These are phyloP conservation scores for Aspergillus hiratsukae DNA, from an alignment of 2,329 filamentous ascomycete species.

Conservation along the genomic window DNA sequence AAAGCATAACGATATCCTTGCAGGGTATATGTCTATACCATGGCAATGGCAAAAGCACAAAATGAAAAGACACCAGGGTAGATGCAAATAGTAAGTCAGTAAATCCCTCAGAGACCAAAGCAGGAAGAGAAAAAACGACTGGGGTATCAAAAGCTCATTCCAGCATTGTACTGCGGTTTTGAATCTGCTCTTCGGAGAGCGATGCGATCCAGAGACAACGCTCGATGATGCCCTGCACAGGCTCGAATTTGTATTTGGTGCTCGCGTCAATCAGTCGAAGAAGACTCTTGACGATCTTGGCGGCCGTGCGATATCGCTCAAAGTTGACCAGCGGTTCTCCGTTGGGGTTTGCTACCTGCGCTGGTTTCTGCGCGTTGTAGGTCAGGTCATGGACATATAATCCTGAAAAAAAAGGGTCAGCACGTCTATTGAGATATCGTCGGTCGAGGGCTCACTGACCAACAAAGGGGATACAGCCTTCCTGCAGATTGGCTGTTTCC, in stretches of 20 bases:
- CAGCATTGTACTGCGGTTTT: constrained; percentile 41
- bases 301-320: constrained; percentile 62
- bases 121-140: constrained; percentile 12
- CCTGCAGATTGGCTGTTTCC: constrained; percentile 55
- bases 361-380: constrained; percentile 63
- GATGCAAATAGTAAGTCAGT: background rate
- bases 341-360: constrained; percentile 47
- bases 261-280: constrained; percentile 61
- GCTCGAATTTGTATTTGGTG: constrained; percentile 56
- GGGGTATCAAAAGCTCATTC: constrained; percentile 27
- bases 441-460: constrained; percentile 36
- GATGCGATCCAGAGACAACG: constrained; percentile 62
- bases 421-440: background rate
- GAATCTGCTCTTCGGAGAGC: constrained; percentile 55
- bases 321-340: constrained; percentile 61
- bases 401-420: constrained; percentile 33
- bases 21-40: background rate
- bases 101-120: background rate
- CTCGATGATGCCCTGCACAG: constrained; percentile 55
- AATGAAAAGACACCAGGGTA: background rate
- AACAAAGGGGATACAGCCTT: constrained; percentile 63
- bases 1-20: background rate
- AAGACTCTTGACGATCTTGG: constrained; percentile 60
- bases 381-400: constrained; percentile 64
- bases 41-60: background rate